These are phyloP conservation scores for Coniferiporia weirii DNA, from an alignment of 1,284 basidiomycete species.

Conservation along the genomic window DNA sequence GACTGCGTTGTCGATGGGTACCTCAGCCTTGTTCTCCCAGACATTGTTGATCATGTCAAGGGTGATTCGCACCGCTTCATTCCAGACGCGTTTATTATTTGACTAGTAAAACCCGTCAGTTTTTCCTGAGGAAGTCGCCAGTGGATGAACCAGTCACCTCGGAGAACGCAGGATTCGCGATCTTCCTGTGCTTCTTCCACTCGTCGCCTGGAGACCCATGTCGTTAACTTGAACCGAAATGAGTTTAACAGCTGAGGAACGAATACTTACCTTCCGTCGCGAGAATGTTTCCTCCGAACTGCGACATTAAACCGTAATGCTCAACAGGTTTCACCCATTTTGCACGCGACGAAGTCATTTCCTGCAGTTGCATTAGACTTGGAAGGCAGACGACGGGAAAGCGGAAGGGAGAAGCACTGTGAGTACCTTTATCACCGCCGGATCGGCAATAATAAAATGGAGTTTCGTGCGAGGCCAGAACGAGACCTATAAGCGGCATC, in stretches of 20 bases:
- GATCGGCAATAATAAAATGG: conserved; percentile 30
- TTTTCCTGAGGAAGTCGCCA: conserved; percentile 19
- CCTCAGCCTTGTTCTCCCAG: conserved; percentile 29
- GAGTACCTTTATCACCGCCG: conserved; percentile 35
- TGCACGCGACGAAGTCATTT: conserved; percentile 11
- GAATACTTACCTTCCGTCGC: conserved; percentile 32
- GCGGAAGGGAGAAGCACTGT: neutral
- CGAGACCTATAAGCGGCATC: conserved; percentile 6
- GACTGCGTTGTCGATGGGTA: conserved; percentile 17
- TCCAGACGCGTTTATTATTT: conserved; percentile 42
- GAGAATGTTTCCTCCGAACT: conserved; percentile 38
- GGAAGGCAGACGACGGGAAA: neutral
- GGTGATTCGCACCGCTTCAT: conserved; percentile 35
- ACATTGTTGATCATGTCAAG: conserved; percentile 39
- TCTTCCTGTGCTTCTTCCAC: conserved; percentile 39
- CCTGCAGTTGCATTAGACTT: neutral
- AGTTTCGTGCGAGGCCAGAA: conserved; percentile 12
- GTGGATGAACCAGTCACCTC: conserved; percentile 26
- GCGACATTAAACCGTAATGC: conserved; percentile 32
- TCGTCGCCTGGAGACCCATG: conserved; percentile 24
- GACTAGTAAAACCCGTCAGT: conserved; percentile 22
- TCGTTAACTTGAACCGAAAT: neutral
- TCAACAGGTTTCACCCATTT: conserved; percentile 16
- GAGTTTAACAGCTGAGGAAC: neutral
- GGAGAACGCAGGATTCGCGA: conserved; percentile 37